These are phyloP conservation scores for Streptanthus diversifolius DNA, from an alignment of 345 rosid species.

Conservation along the genomic window DNA sequence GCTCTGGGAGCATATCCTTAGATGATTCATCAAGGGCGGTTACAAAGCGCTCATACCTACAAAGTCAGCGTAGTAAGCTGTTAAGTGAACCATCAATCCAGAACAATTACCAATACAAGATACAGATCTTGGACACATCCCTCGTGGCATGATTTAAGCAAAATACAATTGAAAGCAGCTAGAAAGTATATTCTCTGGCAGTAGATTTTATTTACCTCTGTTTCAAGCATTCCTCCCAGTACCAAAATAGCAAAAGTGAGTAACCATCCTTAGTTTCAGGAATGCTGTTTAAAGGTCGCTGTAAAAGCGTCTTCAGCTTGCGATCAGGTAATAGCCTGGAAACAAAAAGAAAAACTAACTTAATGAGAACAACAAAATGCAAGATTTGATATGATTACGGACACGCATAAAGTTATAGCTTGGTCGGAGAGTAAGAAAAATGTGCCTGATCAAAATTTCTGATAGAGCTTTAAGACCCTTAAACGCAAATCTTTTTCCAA, in stretches of 20 bases:
- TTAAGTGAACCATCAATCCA: background rate
- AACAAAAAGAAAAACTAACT: background rate
- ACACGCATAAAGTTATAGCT: background rate
- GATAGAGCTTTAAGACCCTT: constrained; percentile 81
- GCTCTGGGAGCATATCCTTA: constrained; percentile 74
- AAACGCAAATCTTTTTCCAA: constrained; percentile 88
- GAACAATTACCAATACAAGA: background rate
- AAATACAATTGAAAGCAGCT: background rate
- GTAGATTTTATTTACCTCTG: constrained; percentile 53
- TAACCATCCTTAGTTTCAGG: constrained; percentile 89
- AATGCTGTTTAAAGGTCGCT: constrained; percentile 61
- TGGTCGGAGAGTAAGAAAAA: background rate
- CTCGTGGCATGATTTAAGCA: background rate
- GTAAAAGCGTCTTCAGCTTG: constrained; percentile 87
- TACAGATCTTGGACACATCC: background rate
- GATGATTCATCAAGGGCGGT: constrained; percentile 89
- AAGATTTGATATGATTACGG: background rate
- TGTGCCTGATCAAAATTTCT: constrained; percentile 76
- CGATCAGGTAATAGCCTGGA: constrained; percentile 85
- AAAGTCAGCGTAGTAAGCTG: constrained; percentile 13
- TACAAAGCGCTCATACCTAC: constrained; percentile 84
- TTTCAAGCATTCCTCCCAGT: constrained; percentile 97
- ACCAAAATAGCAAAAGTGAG: constrained; percentile 90
- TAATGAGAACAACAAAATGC: background rate
- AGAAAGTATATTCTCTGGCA: background rate